phyloP scores from a whole-genome alignment of 139 green algal species.

The Chlamydomonas sp. region DNA sequence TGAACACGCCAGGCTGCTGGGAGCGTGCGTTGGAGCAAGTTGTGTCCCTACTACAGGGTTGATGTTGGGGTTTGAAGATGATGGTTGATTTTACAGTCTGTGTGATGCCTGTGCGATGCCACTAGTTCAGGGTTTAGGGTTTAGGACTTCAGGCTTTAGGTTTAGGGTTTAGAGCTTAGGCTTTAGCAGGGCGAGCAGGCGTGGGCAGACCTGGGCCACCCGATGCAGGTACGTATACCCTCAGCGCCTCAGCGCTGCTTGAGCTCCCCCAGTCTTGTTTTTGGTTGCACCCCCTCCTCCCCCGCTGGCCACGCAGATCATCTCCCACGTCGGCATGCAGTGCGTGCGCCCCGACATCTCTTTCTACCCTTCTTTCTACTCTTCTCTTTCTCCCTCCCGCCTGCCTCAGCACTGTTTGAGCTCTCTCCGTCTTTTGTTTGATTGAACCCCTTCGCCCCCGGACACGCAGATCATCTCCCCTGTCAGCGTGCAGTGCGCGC shows the following conservation, averaged over 20 bases:
- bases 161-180: too few species aligned
- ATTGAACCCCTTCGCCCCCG: too few species aligned
- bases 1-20: too few species aligned
- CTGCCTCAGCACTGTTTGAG: not conserved
- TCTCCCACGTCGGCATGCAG: slow-evolving; percentile 13
- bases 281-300: too few species aligned
- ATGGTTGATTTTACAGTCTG: too few species aligned
- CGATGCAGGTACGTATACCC: slow-evolving; percentile 62
- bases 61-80: too few species aligned
- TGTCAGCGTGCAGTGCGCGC: slow-evolving; percentile 13
- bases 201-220: slow-evolving; percentile 28
- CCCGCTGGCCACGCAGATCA: slow-evolving; percentile 9
- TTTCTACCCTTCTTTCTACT: not conserved
- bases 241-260: not conserved
- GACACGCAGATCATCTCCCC: slow-evolving; percentile 17
- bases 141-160: too few species aligned
- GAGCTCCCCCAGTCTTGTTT: not conserved
- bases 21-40: too few species aligned
- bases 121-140: too few species aligned
- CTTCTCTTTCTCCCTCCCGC: not conserved
- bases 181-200: too few species aligned
- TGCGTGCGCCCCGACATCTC: not conserved
- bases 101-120: too few species aligned
- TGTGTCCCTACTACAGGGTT: too few species aligned
- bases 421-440: not conserved